Evolutionary conservation across 805 yeast species (phyloP), one percentile per base, ranked within the genome.

Genomic region (Saccharomycopsis microspora): DNA sequence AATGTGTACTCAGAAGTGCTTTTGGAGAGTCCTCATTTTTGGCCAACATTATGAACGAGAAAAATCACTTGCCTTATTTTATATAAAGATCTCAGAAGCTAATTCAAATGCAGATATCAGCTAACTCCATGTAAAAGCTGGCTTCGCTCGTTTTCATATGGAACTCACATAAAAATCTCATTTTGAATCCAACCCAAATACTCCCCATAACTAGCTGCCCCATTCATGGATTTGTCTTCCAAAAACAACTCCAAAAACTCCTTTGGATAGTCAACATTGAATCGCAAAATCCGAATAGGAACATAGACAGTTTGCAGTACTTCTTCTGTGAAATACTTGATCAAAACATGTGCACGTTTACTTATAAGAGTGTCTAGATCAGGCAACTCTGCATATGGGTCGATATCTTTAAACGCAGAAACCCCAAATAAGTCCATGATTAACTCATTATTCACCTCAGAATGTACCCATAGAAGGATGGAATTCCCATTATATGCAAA

Each of bases 361-460:
- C 87, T 84, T 41, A 89, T 75, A 32, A 70, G 78, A 0, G 93
- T 82, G 3, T 78, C 81, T 10, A 85, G 62, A 11, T 65, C 74
- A 0, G 97, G 97, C 38, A 93, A 64, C 51, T 76, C 77, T 54
- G 78, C 64, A 28, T 64, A 53, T 3, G 58, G 41, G 47, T 44
- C 40, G 51, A 49, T 9, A 55, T 57, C 39, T 51, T 51, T 40
- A 3, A 62, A 51, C 1, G 70, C 56, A 5, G 72, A 70, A 30
- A 75, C 70, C 0, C 90, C 95, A 57, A 90, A 80, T 48, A 93
- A 63, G 61, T 89, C 97, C 53, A 75, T 69, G 35, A 89, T 57
- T 29, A 93, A 67, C 49, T 77, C 62, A 6, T 82, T 77, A 55
- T 82, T 79, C 0, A 85, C 84, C 40, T 76, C 74, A 19, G 75